phyloP scores from a whole-genome alignment of 139 green algal genomes.

The Chlorella sp. region DNA sequence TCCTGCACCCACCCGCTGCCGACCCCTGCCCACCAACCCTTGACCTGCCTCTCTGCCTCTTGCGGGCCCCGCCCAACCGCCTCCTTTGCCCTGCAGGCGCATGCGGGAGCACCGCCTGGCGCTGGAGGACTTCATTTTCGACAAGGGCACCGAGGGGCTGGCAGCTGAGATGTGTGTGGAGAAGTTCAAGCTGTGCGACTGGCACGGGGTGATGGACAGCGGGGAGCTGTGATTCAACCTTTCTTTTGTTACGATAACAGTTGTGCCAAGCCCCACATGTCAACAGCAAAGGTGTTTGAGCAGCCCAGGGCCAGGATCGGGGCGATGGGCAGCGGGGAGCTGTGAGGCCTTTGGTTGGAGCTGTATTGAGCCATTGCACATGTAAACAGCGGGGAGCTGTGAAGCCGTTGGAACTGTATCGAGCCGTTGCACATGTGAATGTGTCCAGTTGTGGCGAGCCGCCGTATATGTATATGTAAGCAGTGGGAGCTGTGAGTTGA shows the following conservation, averaged over 20 bases:
- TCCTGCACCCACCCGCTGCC: neutral
- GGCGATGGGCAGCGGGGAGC: neutral
- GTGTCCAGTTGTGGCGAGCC: too few species aligned
- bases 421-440: too few species aligned
- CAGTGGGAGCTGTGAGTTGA: too few species aligned
- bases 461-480: too few species aligned
- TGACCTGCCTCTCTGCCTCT: neutral
- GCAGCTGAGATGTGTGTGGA: neutral
- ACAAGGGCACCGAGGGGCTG: neutral
- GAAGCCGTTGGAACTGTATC: neutral
- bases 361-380: too few species aligned
- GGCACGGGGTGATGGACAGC: slow-evolving; percentile 1
- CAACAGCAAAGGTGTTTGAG: too few species aligned
- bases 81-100: neutral
- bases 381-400: neutral
- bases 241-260: neutral
- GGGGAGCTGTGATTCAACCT: slow-evolving; percentile 17
- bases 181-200: slow-evolving; percentile 4
- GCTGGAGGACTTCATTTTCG: slow-evolving; percentile 17
- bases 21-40: neutral
- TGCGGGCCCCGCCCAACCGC: neutral
- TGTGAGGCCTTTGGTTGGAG: neutral
- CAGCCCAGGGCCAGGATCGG: too few species aligned
- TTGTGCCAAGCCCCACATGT: neutral
- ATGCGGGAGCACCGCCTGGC: neutral